Conservation (phyloP, 1,139 yeast species). For the Geotrichum bryndzae region DNA sequence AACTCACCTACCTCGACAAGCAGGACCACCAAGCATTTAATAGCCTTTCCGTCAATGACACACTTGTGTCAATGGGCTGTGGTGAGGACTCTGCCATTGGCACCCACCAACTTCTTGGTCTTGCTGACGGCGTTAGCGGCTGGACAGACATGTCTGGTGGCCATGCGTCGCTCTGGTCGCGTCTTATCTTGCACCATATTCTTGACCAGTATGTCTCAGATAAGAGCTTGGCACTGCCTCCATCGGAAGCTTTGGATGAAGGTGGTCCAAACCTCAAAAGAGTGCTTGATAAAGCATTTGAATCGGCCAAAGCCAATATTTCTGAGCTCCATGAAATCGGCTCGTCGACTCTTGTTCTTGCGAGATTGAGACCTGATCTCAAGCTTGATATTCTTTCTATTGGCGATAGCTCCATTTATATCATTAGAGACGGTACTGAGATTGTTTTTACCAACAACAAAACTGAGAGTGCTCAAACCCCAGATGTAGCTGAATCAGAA, state of each 20-base stretch:
- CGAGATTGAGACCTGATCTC: slow-evolving; percentile 43
- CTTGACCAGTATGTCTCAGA: slow-evolving; percentile 29
- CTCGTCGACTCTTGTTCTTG: slow-evolving; percentile 48
- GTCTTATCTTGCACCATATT: slow-evolving; percentile 45
- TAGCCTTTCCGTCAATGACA: slow-evolving; percentile 1
- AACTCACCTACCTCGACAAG: background rate
- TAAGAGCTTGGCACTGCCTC: background rate
- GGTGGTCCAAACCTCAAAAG: slow-evolving; percentile 22
- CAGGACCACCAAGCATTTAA: background rate
- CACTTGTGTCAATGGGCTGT: slow-evolving; percentile 14
- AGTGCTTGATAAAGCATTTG: slow-evolving; percentile 47
- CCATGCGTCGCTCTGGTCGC: slow-evolving; percentile 50
- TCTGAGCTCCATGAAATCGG: slow-evolving; percentile 47
- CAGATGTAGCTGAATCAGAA: background rate
- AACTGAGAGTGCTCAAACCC: background rate
- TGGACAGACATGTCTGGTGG: slow-evolving; percentile 47
- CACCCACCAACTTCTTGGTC: slow-evolving; percentile 50
- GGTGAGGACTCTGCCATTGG: slow-evolving; percentile 63
- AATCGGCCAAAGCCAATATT: slow-evolving; percentile 51
- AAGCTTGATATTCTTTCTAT: slow-evolving; percentile 45
- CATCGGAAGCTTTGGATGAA: background rate
- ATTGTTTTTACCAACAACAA: slow-evolving; percentile 41
- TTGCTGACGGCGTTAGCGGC: slow-evolving; percentile 59
- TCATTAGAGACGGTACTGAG: slow-evolving; percentile 44
- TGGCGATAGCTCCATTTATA: slow-evolving; percentile 50